Percentiles rank a stretch among this genome's conserved stretches.
Evolutionary conservation across 345 rosid species (phyloP).

Genomic region (Hevea brasiliensis): DNA sequence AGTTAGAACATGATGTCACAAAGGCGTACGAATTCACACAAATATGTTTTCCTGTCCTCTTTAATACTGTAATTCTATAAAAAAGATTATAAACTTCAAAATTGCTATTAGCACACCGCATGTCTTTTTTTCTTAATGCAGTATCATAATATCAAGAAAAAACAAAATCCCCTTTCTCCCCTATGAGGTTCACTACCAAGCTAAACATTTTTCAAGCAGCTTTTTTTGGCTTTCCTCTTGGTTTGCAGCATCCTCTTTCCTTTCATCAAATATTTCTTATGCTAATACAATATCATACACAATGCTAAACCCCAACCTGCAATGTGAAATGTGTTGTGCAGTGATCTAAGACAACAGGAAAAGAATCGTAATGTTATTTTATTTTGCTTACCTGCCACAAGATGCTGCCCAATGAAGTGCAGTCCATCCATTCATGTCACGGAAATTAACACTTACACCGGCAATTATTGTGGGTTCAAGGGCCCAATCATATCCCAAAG

Average conservation of each 20-base stretch:
- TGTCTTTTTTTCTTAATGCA: background rate
- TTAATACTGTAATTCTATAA: constrained; percentile 41
- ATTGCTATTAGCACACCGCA: background rate
- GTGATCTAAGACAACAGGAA: constrained; percentile 1
- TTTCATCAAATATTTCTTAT: background rate
- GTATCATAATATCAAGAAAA: background rate
- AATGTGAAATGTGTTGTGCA: constrained; percentile 1
- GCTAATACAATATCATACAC: background rate
- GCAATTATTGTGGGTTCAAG: constrained; percentile 71
- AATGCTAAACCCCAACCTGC: constrained; percentile 5
- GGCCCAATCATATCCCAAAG: constrained; percentile 97
- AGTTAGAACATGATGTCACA: background rate
- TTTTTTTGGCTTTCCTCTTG: constrained; percentile 19
- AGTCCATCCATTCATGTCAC: constrained; percentile 95
- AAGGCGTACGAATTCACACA: background rate
- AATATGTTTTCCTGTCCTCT: background rate
- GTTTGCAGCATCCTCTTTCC: constrained; percentile 31
- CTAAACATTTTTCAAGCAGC: background rate
- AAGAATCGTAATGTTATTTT: constrained; percentile 2
- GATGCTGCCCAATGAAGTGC: constrained; percentile 99
- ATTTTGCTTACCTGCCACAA: constrained; percentile 71
- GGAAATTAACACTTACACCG: constrained; percentile 87
- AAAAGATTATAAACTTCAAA: background rate
- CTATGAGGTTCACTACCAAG: constrained; percentile 22
- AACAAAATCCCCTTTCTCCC: background rate